Conservation (phyloP, 768 basidiomycete species). For the Boletus reticuloceps region DNA sequence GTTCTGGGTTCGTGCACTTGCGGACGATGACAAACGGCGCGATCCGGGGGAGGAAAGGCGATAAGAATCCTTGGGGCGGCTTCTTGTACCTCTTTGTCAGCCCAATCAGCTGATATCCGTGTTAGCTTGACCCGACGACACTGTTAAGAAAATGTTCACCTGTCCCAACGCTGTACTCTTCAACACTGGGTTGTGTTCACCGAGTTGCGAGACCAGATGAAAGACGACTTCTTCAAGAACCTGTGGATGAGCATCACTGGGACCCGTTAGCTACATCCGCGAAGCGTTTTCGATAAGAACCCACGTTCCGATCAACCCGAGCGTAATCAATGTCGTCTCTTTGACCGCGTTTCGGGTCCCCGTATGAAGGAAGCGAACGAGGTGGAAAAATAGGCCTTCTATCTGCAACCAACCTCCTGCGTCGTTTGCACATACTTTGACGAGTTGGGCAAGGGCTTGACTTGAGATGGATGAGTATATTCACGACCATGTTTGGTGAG, state of each 20-base stretch:
- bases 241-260: constrained; percentile 48
- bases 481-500: background rate
- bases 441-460: constrained; percentile 46
- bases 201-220: constrained; percentile 65
- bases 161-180: constrained; percentile 69
- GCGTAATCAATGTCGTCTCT: constrained; percentile 63
- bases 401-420: constrained; percentile 34
- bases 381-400: constrained; percentile 41
- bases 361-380: constrained; percentile 49
- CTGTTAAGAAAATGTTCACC: constrained; percentile 36
- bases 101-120: constrained; percentile 47
- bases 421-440: constrained; percentile 40
- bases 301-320: constrained; percentile 54
- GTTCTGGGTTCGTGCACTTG: constrained; percentile 53
- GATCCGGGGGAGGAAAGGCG: constrained; percentile 67
- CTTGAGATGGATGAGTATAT: constrained; percentile 20
- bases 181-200: constrained; percentile 63
- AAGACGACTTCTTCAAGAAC: constrained; percentile 58
- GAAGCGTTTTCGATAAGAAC: background rate
- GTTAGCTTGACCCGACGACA: background rate
- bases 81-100: constrained; percentile 60
- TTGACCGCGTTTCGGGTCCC: constrained; percentile 43
- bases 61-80: constrained; percentile 60
- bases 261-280: constrained; percentile 4
- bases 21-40: constrained; percentile 62